Percentiles rank a stretch among this genome's conserved stretches.
phyloP scores from a whole-genome alignment of 352 stramenopile species.

The Globisporangium splendens region DNA sequence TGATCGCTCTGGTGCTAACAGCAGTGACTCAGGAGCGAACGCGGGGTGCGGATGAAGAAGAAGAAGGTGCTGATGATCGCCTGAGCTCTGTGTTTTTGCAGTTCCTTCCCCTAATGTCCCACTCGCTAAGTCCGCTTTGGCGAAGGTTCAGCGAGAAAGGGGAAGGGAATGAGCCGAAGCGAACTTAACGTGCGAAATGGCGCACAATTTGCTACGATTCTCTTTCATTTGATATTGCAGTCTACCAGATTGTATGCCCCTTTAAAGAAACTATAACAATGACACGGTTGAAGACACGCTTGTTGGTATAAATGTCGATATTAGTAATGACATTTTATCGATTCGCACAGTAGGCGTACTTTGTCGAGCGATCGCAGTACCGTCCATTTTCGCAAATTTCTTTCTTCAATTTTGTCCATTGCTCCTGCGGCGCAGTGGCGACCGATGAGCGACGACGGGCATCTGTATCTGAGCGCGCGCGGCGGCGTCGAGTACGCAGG shows the following conservation, averaged over 20 bases:
- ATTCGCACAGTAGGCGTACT: background rate
- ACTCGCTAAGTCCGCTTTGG: background rate
- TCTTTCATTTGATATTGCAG: too few relatives aligned
- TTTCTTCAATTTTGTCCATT: background rate
- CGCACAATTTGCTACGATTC: too few relatives aligned
- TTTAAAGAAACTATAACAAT: too few relatives aligned
- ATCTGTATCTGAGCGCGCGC: constrained; percentile 53
- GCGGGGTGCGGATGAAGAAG: too few relatives aligned
- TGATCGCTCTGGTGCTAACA: background rate
- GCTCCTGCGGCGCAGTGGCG: background rate
- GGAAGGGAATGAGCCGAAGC: background rate
- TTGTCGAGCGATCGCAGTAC: background rate
- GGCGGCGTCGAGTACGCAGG: constrained; percentile 40
- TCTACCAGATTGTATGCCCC: too few relatives aligned
- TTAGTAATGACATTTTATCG: too few relatives aligned
- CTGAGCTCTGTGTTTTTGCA: too few relatives aligned
- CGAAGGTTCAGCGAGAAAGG: background rate
- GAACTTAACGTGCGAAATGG: background rate
- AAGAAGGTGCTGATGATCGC: too few relatives aligned
- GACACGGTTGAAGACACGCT: too few relatives aligned
- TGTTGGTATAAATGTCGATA: too few relatives aligned
- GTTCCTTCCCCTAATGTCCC: background rate
- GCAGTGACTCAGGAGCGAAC: too few relatives aligned
- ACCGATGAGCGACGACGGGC: constrained; percentile 33
- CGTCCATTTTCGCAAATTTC: background rate